Evolutionary conservation across 768 basidiomycete species (phyloP).

Genomic region (Leccinum truebloodii): DNA sequence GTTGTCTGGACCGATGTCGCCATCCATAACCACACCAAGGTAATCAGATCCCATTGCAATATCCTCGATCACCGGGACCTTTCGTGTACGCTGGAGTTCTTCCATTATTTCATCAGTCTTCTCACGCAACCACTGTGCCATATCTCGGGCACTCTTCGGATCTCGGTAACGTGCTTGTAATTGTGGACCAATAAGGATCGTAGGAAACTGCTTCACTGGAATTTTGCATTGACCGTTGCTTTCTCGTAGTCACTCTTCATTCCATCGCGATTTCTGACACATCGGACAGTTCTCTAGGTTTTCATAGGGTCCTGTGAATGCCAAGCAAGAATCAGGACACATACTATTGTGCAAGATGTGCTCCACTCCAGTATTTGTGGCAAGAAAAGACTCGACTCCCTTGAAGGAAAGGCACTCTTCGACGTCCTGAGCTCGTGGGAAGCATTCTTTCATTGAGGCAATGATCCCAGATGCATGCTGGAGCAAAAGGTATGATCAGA

Average conservation of each 20-base stretch:
- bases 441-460: neutral
- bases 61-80: neutral
- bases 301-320: conserved; percentile 41
- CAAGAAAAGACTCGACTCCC: conserved; percentile 7
- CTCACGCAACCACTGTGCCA: conserved; percentile 32
- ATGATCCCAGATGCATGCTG: neutral
- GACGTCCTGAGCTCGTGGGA: neutral
- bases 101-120: neutral
- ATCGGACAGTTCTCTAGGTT: conserved; percentile 30
- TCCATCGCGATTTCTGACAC: conserved; percentile 35
- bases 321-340: conserved; percentile 43
- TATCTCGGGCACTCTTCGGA: conserved; percentile 19
- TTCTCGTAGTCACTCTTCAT: conserved; percentile 3
- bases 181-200: conserved; percentile 44
- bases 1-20: neutral
- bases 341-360: conserved; percentile 40
- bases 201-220: conserved; percentile 35
- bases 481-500: neutral
- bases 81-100: neutral
- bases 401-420: conserved; percentile 1
- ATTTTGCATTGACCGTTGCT: conserved; percentile 16
- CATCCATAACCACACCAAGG: neutral
- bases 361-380: conserved; percentile 30
- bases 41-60: neutral
- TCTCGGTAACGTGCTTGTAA: conserved; percentile 38